These are phyloP conservation scores for Solanum ossicruentum DNA, from an alignment of 257 asterid genomes.

Conservation along the genomic window DNA sequence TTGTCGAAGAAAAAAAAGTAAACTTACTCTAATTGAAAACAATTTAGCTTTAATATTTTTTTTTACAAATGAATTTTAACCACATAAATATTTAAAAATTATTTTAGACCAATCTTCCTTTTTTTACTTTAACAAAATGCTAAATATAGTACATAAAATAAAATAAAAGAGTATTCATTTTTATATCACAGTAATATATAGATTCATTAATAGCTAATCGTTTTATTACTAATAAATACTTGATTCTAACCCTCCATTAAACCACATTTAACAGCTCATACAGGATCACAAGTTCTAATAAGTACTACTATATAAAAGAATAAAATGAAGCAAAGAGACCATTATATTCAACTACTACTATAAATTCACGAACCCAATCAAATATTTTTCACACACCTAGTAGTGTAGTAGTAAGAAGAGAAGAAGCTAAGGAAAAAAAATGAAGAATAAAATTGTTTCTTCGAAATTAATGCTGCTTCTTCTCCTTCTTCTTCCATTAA, in stretches of 20 bases:
- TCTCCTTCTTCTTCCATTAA: background rate
- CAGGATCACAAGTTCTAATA: background rate
- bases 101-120: too few relatives aligned
- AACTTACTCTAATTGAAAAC: too few relatives aligned
- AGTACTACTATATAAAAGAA: background rate
- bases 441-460: background rate
- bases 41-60: too few relatives aligned
- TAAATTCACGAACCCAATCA: background rate
- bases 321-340: background rate
- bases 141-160: too few relatives aligned
- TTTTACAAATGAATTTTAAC: too few relatives aligned
- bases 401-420: background rate
- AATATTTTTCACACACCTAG: background rate
- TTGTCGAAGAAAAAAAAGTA: too few relatives aligned
- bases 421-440: background rate
- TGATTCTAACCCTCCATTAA: background rate
- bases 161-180: too few relatives aligned
- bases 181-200: too few relatives aligned
- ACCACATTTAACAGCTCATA: background rate
- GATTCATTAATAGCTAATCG: too few relatives aligned
- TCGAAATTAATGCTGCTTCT: background rate
- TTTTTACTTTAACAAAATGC: too few relatives aligned
- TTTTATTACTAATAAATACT: too few relatives aligned
- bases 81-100: too few relatives aligned
- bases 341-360: background rate